Percentiles rank a stretch among this genome's conserved stretches.
Conservation (phyloP, 1,284 basidiomycete genomes). For the Moesziomyces antarcticus region DNA sequence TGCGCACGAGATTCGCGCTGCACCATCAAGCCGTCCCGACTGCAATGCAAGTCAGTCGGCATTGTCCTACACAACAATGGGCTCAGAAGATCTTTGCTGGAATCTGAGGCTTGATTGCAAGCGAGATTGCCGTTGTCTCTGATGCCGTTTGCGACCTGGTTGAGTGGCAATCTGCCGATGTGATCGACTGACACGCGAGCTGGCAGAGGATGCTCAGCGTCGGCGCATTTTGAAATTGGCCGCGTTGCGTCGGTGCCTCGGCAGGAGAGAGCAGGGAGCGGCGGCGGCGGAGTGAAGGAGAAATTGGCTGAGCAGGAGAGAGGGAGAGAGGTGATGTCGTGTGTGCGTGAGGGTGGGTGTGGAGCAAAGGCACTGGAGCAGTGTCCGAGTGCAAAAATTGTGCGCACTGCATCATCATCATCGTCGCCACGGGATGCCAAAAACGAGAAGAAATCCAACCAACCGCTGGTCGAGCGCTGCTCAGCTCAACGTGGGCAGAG, state of each 20-base stretch:
- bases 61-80: no score
- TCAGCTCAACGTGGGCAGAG: constrained; percentile 29
- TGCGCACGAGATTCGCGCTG: no score
- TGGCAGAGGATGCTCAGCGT: background rate
- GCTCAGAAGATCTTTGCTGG: no score
- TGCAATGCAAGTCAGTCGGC: no score
- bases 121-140: no score
- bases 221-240: background rate
- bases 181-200: background rate
- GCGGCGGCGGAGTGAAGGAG: background rate
- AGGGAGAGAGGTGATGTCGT: constrained; percentile 18
- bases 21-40: no score
- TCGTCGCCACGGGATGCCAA: no score
- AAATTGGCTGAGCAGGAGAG: constrained; percentile 11
- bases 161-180: background rate
- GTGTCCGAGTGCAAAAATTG: background rate
- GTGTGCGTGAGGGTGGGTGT: constrained; percentile 12
- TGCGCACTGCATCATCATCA: constrained; percentile 30
- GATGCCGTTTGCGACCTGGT: no score
- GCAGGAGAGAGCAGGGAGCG: no score
- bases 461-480: background rate
- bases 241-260: no score
- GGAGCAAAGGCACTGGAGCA: constrained; percentile 19
- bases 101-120: no score
- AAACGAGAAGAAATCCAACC: background rate